Percentiles rank a stretch among this genome's conserved stretches.
Conservation (phyloP, 768 basidiomycete species). For the Pleurotus sapidus region DNA sequence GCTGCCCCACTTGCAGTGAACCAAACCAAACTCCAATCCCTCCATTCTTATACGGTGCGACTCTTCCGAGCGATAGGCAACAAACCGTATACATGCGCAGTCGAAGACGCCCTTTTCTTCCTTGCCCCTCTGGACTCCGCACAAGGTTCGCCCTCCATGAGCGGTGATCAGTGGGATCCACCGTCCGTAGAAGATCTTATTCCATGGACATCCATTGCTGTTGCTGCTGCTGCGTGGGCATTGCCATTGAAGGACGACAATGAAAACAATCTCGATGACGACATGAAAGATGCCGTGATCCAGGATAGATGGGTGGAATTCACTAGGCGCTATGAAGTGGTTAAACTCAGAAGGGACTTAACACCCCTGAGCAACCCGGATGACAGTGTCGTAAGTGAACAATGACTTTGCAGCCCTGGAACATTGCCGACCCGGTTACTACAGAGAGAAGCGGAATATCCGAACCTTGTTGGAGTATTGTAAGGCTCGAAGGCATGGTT, state of each 20-base stretch:
- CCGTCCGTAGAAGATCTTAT: slow-evolving; percentile 45
- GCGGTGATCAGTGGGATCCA: slow-evolving; percentile 15
- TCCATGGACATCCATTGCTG: slow-evolving; percentile 59
- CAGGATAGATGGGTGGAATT: slow-evolving; percentile 79
- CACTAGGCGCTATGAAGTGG: slow-evolving; percentile 63
- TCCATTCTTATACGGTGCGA: slow-evolving; percentile 64
- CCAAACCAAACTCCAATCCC: slow-evolving; percentile 38
- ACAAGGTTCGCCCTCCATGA: slow-evolving; percentile 32
- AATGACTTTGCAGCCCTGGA: background rate
- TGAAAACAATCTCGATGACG: slow-evolving; percentile 35
- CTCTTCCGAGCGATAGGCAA: slow-evolving; percentile 62
- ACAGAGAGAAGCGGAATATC: slow-evolving; percentile 61
- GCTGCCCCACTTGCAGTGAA: slow-evolving; percentile 50
- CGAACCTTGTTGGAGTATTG: slow-evolving; percentile 69
- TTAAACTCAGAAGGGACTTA: slow-evolving; percentile 59
- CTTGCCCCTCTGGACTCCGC: slow-evolving; percentile 53
- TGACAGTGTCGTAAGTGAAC: slow-evolving; percentile 56
- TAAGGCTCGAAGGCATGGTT: slow-evolving; percentile 57
- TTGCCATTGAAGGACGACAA: slow-evolving; percentile 40
- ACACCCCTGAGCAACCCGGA: slow-evolving; percentile 69
- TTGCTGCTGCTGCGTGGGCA: slow-evolving; percentile 52
- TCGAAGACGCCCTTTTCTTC: slow-evolving; percentile 60
- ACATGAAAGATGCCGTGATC: slow-evolving; percentile 61
- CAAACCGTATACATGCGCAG: slow-evolving; percentile 58
- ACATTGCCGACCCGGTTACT: background rate